A percentile compares a stretch with the other conserved stretches of the same genome.
Conservation (phyloP, 1,139 yeast species). For the Candida smagusa region DNA sequence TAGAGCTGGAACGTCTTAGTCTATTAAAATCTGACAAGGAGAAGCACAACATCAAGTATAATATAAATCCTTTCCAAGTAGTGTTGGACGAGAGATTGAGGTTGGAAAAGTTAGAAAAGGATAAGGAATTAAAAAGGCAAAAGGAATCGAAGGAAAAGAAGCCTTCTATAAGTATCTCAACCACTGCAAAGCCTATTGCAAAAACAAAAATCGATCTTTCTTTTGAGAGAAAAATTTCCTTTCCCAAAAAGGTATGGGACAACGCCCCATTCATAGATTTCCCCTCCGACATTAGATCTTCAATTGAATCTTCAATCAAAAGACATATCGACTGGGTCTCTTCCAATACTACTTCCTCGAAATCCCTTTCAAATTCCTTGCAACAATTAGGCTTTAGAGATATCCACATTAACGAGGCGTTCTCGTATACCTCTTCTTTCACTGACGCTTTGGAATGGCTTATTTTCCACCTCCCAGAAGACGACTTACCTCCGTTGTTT, state of each 20-base stretch:
- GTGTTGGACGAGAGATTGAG: conserved; percentile 51
- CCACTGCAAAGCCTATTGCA: background rate
- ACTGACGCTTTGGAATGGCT: conserved; percentile 74
- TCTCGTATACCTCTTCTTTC: conserved; percentile 55
- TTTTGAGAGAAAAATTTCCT: conserved; percentile 20
- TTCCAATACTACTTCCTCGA: background rate
- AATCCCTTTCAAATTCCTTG: conserved; percentile 18
- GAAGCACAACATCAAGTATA: conserved; percentile 52
- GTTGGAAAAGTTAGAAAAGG: conserved; percentile 42
- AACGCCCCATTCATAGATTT: conserved; percentile 54
- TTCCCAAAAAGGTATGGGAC: conserved; percentile 67
- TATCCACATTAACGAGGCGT: conserved; percentile 69
- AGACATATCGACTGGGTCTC: conserved; percentile 51
- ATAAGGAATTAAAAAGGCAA: conserved; percentile 35
- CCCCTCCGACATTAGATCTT: conserved; percentile 44
- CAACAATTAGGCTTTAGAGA: conserved; percentile 62
- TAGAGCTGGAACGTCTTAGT: conserved; percentile 57
- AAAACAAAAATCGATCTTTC: background rate
- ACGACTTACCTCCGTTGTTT: conserved; percentile 71
- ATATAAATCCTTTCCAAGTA: conserved; percentile 69
- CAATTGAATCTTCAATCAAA: conserved; percentile 54
- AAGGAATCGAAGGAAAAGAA: conserved; percentile 38
- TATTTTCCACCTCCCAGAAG: conserved; percentile 86
- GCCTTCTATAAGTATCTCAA: conserved; percentile 38
- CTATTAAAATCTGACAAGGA: conserved; percentile 42